Base-by-base conservation (phyloP, 805 yeast species). In the Metschnikowia orientalis region DNA sequence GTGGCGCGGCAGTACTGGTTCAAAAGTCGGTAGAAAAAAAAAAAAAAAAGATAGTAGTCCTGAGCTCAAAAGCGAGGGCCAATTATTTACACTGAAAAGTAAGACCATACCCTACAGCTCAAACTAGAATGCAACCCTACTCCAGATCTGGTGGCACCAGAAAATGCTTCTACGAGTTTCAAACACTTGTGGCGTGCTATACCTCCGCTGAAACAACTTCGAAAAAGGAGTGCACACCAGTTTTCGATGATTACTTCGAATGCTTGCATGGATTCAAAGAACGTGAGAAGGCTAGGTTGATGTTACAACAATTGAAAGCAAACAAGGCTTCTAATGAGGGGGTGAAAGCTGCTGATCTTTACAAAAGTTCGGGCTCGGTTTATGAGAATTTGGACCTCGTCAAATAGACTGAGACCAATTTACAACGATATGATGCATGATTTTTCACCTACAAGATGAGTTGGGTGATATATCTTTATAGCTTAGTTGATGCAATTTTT, bases 101-200 rank as follows among this genome's bases (percentile, higher is more conserved):
- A 32, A 34, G 24, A n/a, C n/a, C n/a, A n/a, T 4, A 16, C 5
- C 18, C 30, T 22, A 7, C 31, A 12, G 12, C 10, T 8, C 20
- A 12, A 13, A 23, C 26, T 4, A 41, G 34, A 23, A 67, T 67
- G 72, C 71, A 65, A 47, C 72, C 72, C 44, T 64, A 65, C 43
- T 63, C 71, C 30, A 63, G 71, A 58, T 51, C 61, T 22, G 72
- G 72, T 18, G 72, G 71, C 30, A 67, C 72, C 42, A 63, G 70
- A 55, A 63, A 56, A 56, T 67, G 72, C 45, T 67, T 62, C 48
- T 67, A 66, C 50, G 72, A 67, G 43, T 67, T 66, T 51, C 72
- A 67, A 50, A 56, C 67, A 8, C 56, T 64, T 34, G 57, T 59
- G 32, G 67, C 65, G 13, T 67, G 72, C 42, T 63, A 57, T 54